These are phyloP conservation scores for Pythium brachiatum DNA, from an alignment of 352 stramenopile species.

Conservation along the genomic window DNA sequence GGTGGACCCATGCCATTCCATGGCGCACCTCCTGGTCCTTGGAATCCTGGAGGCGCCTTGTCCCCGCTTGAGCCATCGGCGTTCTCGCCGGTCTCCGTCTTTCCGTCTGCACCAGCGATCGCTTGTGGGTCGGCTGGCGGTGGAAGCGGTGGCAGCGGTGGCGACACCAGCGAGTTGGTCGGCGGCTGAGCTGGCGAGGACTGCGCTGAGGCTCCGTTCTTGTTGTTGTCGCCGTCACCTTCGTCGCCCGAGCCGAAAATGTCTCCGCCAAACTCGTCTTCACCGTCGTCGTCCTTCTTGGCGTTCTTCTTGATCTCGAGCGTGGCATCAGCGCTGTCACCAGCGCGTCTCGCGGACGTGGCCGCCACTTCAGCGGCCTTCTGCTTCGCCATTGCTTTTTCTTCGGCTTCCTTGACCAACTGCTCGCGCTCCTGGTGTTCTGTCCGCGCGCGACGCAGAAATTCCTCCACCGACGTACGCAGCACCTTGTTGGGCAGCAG, in stretches of 20 bases:
- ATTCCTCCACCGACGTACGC: conserved; percentile 82
- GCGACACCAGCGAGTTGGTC: neutral
- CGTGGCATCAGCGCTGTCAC: conserved; percentile 76
- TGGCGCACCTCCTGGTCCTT: conserved; percentile 14
- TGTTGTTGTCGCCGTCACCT: conserved; percentile 30
- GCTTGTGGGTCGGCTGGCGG: conserved; percentile 16
- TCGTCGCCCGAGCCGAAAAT: conserved; percentile 76
- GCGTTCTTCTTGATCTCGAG: conserved; percentile 79
- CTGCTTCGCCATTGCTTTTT: conserved; percentile 78
- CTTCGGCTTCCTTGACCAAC: conserved; percentile 80
- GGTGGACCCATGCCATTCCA: conserved; percentile 38
- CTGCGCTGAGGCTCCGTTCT: conserved; percentile 28
- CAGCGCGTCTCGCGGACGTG: conserved; percentile 46
- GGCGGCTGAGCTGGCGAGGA: conserved; percentile 16
- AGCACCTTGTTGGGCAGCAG: conserved; percentile 81
- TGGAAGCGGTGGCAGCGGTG: conserved; percentile 40
- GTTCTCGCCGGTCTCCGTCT: conserved; percentile 1
- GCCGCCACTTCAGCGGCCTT: conserved; percentile 63
- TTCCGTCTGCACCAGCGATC: conserved; percentile 1
- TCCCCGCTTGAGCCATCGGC: conserved; percentile 9
- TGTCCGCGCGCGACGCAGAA: conserved; percentile 66
- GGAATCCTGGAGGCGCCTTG: conserved; percentile 15
- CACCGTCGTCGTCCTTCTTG: conserved; percentile 75
- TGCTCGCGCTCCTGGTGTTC: conserved; percentile 85
- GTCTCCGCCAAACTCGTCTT: conserved; percentile 85